phyloP scores from a whole-genome alignment of 257 asterid genomes.

The Jacaranda copaia region DNA sequence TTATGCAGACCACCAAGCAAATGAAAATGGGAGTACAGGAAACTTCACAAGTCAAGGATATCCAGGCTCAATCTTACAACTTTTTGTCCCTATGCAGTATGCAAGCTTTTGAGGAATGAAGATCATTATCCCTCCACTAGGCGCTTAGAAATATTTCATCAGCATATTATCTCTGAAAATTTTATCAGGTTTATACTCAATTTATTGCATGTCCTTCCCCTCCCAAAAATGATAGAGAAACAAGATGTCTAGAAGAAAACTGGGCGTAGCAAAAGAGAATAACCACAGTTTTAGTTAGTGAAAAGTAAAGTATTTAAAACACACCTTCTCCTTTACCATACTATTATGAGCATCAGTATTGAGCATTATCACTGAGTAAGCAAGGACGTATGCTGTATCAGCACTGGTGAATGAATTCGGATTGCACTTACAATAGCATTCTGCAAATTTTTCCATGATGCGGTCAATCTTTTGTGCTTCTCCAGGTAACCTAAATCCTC shows the following conservation, averaged over 20 bases:
- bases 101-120: not conserved
- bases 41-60: not conserved
- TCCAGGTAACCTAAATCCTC: constrained; percentile 77
- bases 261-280: constrained; percentile 7
- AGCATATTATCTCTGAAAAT: not conserved
- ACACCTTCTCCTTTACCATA: constrained; percentile 78
- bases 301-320: constrained; percentile 28
- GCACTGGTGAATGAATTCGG: constrained; percentile 70
- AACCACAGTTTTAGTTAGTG: not conserved
- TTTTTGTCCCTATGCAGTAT: not conserved
- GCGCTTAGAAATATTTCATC: constrained; percentile 14
- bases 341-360: constrained; percentile 76
- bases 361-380: constrained; percentile 78
- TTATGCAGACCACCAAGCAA: not conserved
- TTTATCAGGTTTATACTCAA: not conserved
- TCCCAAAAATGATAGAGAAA: not conserved
- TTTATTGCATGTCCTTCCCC: not conserved
- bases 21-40: not conserved
- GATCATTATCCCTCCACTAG: not conserved
- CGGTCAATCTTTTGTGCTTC: constrained; percentile 81
- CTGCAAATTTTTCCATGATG: constrained; percentile 82
- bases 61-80: not conserved
- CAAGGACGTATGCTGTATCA: constrained; percentile 77
- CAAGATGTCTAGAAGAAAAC: not conserved
- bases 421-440: constrained; percentile 77